Percentiles rank a stretch among this genome's conserved stretches.
phyloP scores from a whole-genome alignment of 1,139 yeast genomes.

The Geotrichum phurueaensis region DNA sequence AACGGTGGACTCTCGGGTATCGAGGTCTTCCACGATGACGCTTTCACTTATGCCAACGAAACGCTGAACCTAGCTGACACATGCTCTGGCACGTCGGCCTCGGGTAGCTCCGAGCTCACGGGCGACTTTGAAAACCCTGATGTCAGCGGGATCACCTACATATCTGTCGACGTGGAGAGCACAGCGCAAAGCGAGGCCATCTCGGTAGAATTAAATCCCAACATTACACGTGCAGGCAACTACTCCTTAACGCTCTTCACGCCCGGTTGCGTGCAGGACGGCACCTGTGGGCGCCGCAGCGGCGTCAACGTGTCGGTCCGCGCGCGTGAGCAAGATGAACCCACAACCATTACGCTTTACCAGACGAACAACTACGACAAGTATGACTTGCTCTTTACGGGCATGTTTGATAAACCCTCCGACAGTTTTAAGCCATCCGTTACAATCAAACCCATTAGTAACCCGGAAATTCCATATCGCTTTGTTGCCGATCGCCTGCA shows the following conservation, averaged over 20 bases:
- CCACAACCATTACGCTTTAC: slow-evolving; percentile 46
- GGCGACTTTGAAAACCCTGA: slow-evolving; percentile 22
- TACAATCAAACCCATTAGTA: slow-evolving; percentile 33
- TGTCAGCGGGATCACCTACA: slow-evolving; percentile 30
- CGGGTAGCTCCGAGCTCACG: slow-evolving; percentile 21
- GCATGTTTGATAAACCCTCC: slow-evolving; percentile 52
- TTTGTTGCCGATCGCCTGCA: slow-evolving; percentile 72
- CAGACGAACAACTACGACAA: slow-evolving; percentile 78
- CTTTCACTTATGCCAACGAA: slow-evolving; percentile 65
- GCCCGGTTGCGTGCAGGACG: slow-evolving; percentile 75
- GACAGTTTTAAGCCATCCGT: slow-evolving; percentile 46
- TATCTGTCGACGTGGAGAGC: slow-evolving; percentile 36
- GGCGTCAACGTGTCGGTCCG: slow-evolving; percentile 68
- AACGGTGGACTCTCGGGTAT: slow-evolving; percentile 68
- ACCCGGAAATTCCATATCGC: slow-evolving; percentile 40
- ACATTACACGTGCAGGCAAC: slow-evolving; percentile 65
- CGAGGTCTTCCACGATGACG: slow-evolving; percentile 58
- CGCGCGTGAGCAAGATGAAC: slow-evolving; percentile 29
- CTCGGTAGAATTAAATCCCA: slow-evolving; percentile 61
- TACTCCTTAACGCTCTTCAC: slow-evolving; percentile 70
- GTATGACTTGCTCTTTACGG: slow-evolving; percentile 70
- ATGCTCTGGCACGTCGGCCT: slow-evolving; percentile 24
- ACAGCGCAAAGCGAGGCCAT: slow-evolving; percentile 34
- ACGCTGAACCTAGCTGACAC: slow-evolving; percentile 58
- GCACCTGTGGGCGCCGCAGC: slow-evolving; percentile 65